Base-by-base conservation (phyloP, 306 rosid species). In the Acacia melanoxylon region DNA sequence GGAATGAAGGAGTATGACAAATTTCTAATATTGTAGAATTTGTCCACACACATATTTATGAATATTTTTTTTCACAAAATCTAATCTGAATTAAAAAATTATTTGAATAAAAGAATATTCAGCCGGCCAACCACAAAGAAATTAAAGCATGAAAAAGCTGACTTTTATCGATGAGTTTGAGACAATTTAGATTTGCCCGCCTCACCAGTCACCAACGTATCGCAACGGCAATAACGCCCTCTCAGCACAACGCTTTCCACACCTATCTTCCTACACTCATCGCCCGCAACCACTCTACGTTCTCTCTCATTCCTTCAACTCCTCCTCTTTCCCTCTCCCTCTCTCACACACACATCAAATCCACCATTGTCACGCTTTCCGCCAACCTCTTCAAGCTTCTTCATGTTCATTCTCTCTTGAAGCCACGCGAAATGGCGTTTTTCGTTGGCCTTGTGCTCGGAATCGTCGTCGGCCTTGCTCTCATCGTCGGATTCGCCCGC, bases 401-500 rank as follows among this genome's bases (percentile, higher is more conserved):
- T 20, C 71, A 16, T 8, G 79, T 12, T 16, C 17, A 17, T 75
- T 59, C 44, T 46, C 17, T 44, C 35, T 24, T 29, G 44, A 61
- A 52, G 54, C 29, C 11, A 20, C 20, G 11, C 62, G 41, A 14
- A 27, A 95, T 95, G 99, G 99, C 83, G 33, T 96, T 96, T 84
- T 11, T 96, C 7, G 56, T 92, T 2, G 99, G 99, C 1, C 85
- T 96, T 8, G 94, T 91, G 81, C 24, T 74, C 52, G 98, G 98
- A 37, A 73, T 95, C 51, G 44, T 87, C 0, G 86, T 92, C 35
- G 98, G 99, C 8, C 73, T 96, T 0, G 92, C 82, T 29, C 76
- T 90, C 66, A 77, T 93, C 42, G 89, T 92, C 5, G 91, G 82
- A 4, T 90, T 96, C 84, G 97, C 90, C 41, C 85, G 88, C 71